Evolutionary conservation across 306 rosid genomes (phyloP), one percentile per base, ranked within the genome.

Genomic region (Malus asiatica): DNA sequence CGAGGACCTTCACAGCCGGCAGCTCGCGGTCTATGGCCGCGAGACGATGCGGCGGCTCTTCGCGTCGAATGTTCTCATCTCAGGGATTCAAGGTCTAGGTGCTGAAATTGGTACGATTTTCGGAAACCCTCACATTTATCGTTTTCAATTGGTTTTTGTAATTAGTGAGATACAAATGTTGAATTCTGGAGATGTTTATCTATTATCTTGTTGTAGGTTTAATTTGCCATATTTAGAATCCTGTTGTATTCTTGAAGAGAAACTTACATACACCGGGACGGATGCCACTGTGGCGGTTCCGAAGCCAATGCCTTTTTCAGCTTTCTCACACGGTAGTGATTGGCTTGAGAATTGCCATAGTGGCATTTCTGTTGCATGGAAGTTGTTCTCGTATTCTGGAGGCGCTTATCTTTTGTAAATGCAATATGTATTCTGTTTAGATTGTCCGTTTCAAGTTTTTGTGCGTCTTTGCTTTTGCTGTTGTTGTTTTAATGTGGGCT

Each of bases 1-100:
- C 79, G 98, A 94, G 88, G 97, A 94, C 86, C 90, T 94, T 45
- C 98, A 94, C 82, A 94, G 98, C 86, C 89, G 98, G 51, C 98
- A 94, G 86, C 89, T 94, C 7, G 98, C 98, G 1, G 97, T 94
- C 66, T 94, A 94, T 78, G 98, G 98, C 75, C 90, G 98, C 27
- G 98, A 94, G 84, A 89, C 98, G 5, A 94, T 94, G 98, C 76
- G 97, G 76, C 82, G 87, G 84, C 94, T 94, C 46, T 94, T 90
- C 40, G 98, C 88, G 0, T 90, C 98, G 11, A 94, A 71, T 58
- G 89, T 90, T 4, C 97, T 94, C 11, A 79, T 94, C 67, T 91
- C 96, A 3, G 98, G 98, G 84, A 70, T 94, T 86, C 97, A 89
- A 85, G 98, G 98, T 53, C 94, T 94, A 65, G 98, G 98, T 55